These are phyloP conservation scores for Cladosporium austrohemisphaericum DNA, from an alignment of 2,329 filamentous ascomycete genomes.

Conservation along the genomic window DNA sequence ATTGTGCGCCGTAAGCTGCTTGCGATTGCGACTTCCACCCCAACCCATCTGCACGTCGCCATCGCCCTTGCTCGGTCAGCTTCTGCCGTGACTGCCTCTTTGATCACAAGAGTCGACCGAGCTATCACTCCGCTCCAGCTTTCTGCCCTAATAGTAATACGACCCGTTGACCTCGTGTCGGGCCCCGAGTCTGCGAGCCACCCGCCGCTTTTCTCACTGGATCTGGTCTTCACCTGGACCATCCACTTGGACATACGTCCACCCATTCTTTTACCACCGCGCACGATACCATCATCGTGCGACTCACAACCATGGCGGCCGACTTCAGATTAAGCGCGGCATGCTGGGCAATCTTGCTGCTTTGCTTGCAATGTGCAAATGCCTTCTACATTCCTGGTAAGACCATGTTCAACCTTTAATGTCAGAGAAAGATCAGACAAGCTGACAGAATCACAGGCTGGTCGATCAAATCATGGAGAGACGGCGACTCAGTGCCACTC, in stretches of 20 bases:
- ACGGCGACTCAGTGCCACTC: conserved; percentile 75
- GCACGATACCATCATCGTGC: not conserved
- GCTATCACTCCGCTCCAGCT: not conserved
- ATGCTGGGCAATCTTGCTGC: conserved; percentile 46
- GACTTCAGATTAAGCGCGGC: conserved; percentile 38
- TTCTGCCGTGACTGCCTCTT: not conserved
- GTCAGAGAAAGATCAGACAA: conserved; percentile 19
- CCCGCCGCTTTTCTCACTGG: too few relatives aligned
- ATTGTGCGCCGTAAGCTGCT: not conserved
- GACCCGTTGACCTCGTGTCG: too few relatives aligned
- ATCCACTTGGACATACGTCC: too few relatives aligned
- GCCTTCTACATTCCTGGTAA: conserved; percentile 86
- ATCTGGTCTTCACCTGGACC: too few relatives aligned
- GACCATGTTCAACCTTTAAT: conserved; percentile 16
- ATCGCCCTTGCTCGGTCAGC: conserved; percentile 7
- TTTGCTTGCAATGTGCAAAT: conserved; percentile 49
- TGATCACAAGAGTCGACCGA: not conserved
- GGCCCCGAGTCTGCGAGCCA: too few relatives aligned
- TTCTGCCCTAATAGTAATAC: not conserved
- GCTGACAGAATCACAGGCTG: conserved; percentile 54
- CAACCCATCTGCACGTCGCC: conserved; percentile 5
- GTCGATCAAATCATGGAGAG: conserved; percentile 75
- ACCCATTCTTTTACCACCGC: conserved; percentile 4
- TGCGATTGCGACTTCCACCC: conserved; percentile 2
- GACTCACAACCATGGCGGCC: conserved; percentile 31